A percentile compares a stretch with the other conserved stretches of the same genome.
phyloP scores from a whole-genome alignment of 2,329 filamentous ascomycete species.

The Neofusicoccum ribis region DNA sequence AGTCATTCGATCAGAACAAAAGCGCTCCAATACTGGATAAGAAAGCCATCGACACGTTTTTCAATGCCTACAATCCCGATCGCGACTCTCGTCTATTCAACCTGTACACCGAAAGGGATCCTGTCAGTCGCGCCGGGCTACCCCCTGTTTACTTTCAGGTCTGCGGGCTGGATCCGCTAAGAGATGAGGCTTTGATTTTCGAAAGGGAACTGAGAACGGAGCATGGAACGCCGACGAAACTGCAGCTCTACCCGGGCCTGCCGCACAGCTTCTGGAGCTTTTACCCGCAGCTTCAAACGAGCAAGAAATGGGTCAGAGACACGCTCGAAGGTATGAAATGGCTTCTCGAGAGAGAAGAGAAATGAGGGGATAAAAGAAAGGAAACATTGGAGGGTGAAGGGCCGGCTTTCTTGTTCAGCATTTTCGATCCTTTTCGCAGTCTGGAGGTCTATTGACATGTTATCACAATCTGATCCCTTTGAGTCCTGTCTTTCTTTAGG shows the following conservation, averaged over 20 bases:
- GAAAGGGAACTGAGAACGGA: conserved; percentile 49
- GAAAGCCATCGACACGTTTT: background rate
- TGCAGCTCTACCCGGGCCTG: conserved; percentile 47
- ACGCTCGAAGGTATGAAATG: conserved; percentile 10
- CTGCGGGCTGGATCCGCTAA: conserved; percentile 49
- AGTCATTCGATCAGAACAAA: conserved; percentile 24
- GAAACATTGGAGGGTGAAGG: background rate
- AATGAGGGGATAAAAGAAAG: background rate
- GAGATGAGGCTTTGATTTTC: conserved; percentile 57
- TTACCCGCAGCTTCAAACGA: conserved; percentile 31
- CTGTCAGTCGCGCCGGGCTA: conserved; percentile 26
- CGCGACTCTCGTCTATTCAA: conserved; percentile 30
- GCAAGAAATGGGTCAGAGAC: conserved; percentile 22
- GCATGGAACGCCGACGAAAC: conserved; percentile 43
- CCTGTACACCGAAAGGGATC: conserved; percentile 1
- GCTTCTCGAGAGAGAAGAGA: background rate
- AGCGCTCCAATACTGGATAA: conserved; percentile 24
- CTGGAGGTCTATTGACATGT: background rate
- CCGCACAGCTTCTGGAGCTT: conserved; percentile 45
- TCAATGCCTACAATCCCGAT: conserved; percentile 34
- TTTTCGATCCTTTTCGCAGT: background rate
- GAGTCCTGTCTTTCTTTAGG: background rate
- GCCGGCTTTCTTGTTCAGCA: background rate
- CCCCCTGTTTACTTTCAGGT: conserved; percentile 54
- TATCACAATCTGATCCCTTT: conserved; percentile 3